Percentiles rank a stretch among this genome's conserved stretches.
phyloP scores from a whole-genome alignment of 2,329 filamentous ascomycete genomes.

The Colletotrichum sublineola region DNA sequence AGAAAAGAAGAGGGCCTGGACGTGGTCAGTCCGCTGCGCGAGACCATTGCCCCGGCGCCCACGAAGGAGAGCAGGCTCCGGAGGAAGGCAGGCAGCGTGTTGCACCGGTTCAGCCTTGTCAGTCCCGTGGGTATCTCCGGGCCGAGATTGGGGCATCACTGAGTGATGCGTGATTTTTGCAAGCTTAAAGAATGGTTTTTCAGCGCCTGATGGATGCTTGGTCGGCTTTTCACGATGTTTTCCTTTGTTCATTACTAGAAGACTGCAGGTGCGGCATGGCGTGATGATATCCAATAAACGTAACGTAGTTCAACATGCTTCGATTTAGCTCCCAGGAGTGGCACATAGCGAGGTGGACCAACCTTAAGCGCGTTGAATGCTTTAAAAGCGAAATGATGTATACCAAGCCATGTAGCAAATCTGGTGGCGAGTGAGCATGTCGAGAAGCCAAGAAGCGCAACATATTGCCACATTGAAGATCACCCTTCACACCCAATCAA shows the following conservation, averaged over 20 bases:
- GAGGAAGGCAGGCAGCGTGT: constrained; percentile 40
- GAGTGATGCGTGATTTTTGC: constrained; percentile 1
- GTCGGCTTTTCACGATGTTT: background rate
- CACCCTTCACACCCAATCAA: no score
- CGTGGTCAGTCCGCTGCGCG: constrained; percentile 43
- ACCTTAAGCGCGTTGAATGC: background rate
- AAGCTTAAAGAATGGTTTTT: background rate
- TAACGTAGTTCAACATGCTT: background rate
- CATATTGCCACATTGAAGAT: no score
- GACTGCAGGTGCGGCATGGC: background rate
- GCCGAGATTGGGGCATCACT: constrained; percentile 12
- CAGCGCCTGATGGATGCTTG: background rate
- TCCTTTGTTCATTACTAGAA: constrained; percentile 1
- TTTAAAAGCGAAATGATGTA: background rate
- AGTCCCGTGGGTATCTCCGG: constrained; percentile 28
- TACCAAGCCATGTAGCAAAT: background rate
- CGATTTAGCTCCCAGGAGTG: no score
- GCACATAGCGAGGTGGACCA: no score
- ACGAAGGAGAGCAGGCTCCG: constrained; percentile 20
- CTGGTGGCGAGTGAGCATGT: background rate
- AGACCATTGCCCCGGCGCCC: background rate
- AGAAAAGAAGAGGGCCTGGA: constrained; percentile 42
- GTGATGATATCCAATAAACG: constrained; percentile 20
- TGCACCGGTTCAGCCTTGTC: constrained; percentile 36
- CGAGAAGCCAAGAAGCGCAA: no score